Evolutionary conservation across 352 stramenopile species (phyloP).

Genomic region (Phytopythium vexans): DNA sequence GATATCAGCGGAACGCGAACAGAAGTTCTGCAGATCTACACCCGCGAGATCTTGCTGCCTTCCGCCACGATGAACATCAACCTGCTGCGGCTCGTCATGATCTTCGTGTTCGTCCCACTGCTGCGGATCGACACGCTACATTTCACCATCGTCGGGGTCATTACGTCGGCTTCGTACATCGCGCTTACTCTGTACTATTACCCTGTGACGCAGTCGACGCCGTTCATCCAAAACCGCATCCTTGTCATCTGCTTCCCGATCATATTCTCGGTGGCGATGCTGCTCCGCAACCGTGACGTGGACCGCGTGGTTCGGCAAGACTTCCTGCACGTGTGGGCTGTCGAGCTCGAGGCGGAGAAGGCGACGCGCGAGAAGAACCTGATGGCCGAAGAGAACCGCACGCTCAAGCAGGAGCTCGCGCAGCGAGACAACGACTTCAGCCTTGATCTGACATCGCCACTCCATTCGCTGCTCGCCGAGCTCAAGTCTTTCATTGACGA

Average conservation of each 20-base stretch:
- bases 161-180: conserved; percentile 62
- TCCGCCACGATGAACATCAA: conserved; percentile 81
- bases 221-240: conserved; percentile 68
- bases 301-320: conserved; percentile 77
- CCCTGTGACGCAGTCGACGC: conserved; percentile 45
- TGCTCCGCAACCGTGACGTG: conserved; percentile 68
- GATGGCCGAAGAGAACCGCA: conserved; percentile 81
- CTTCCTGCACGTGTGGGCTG: conserved; percentile 75
- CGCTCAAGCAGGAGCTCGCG: conserved; percentile 70
- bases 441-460: conserved; percentile 70
- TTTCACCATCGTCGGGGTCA: conserved; percentile 49
- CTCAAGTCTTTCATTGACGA: conserved; percentile 75
- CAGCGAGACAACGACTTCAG: conserved; percentile 70
- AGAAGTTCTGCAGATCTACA: conserved; percentile 63
- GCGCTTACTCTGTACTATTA: conserved; percentile 64
- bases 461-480: conserved; percentile 69
- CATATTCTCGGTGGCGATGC: conserved; percentile 60
- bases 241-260: conserved; percentile 72
- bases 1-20: conserved; percentile 43
- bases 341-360: conserved; percentile 72
- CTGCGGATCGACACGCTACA: conserved; percentile 74
- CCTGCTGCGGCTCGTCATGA: conserved; percentile 68
- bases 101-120: conserved; percentile 72
- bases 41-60: conserved; percentile 56
- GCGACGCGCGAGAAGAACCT: conserved; percentile 70